Evolutionary conservation across 371 early-diverging fungal species (phyloP).

Genomic region (Mortierella sp.): DNA sequence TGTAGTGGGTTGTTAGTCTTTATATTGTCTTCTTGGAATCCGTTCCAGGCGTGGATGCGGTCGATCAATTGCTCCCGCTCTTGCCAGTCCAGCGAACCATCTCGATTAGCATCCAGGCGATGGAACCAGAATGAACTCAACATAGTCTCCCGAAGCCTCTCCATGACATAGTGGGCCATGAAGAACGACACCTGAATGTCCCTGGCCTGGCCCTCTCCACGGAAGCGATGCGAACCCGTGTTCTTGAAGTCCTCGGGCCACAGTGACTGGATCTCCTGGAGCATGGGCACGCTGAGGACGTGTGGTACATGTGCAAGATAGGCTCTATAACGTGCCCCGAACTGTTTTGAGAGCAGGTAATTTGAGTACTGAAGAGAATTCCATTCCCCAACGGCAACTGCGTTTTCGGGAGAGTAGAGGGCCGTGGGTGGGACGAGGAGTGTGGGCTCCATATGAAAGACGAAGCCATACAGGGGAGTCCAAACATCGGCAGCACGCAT

Average conservation of each 20-base stretch:
- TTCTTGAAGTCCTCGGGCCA: slow-evolving; percentile 44
- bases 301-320: slow-evolving; percentile 54
- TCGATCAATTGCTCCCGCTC: slow-evolving; percentile 41
- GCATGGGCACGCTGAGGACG: slow-evolving; percentile 39
- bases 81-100: slow-evolving; percentile 34
- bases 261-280: slow-evolving; percentile 41
- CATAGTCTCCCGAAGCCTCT: slow-evolving; percentile 46
- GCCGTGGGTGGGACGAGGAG: slow-evolving; percentile 38
- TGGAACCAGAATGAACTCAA: slow-evolving; percentile 41
- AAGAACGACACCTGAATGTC: slow-evolving; percentile 52
- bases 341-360: slow-evolving; percentile 44
- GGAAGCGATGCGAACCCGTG: slow-evolving; percentile 54
- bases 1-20: neutral
- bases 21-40: neutral
- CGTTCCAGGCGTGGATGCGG: slow-evolving; percentile 30
- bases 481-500: slow-evolving; percentile 35
- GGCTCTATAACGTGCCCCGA: slow-evolving; percentile 39
- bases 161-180: slow-evolving; percentile 55
- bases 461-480: slow-evolving; percentile 55
- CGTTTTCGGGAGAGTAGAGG: neutral
- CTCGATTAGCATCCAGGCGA: slow-evolving; percentile 43
- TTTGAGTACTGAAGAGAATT: slow-evolving; percentile 49
- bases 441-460: slow-evolving; percentile 48
- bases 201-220: slow-evolving; percentile 33
- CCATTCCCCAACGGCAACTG: slow-evolving; percentile 46